These are phyloP conservation scores for Wickerhamiella domercqiae DNA, from an alignment of 805 yeast species.

Conservation along the genomic window DNA sequence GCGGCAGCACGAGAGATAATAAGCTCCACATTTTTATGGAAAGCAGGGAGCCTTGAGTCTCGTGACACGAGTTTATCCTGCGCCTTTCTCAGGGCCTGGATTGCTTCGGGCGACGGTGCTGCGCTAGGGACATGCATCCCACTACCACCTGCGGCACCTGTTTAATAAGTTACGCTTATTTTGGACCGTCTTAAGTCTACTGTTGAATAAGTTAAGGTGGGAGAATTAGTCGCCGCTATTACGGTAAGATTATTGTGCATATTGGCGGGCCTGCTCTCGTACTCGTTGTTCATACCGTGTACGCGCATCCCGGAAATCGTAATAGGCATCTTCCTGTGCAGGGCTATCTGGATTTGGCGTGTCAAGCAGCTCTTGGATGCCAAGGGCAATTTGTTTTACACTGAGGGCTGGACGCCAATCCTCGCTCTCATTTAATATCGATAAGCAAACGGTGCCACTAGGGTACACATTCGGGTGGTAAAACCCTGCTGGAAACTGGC, in stretches of 20 bases:
- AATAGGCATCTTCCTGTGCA: conserved; percentile 90
- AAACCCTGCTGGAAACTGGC: conserved; percentile 74
- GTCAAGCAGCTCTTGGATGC: conserved; percentile 80
- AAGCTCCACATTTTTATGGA: too few species aligned
- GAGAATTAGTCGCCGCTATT: too few species aligned
- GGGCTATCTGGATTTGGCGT: conserved; percentile 92
- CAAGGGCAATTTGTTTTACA: conserved; percentile 72
- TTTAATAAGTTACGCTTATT: too few species aligned
- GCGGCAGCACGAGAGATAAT: too few species aligned
- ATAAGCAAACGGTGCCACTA: conserved; percentile 87
- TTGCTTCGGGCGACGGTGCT: background rate
- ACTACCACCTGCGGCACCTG: too few species aligned
- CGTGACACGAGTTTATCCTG: conserved; percentile 1
- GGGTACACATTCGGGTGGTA: conserved; percentile 98
- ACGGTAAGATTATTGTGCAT: conserved; percentile 17
- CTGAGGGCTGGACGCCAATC: conserved; percentile 98
- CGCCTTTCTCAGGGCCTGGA: conserved; percentile 1
- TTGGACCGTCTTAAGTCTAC: too few species aligned
- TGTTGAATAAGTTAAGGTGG: too few species aligned
- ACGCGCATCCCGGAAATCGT: conserved; percentile 44
- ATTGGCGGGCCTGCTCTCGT: conserved; percentile 61
- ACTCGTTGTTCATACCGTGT: conserved; percentile 60
- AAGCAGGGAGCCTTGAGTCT: background rate
- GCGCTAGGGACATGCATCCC: background rate
- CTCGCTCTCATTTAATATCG: conserved; percentile 84